These are phyloP conservation scores for Phytophthora foliorum DNA, from an alignment of 352 stramenopile genomes.

Conservation along the genomic window DNA sequence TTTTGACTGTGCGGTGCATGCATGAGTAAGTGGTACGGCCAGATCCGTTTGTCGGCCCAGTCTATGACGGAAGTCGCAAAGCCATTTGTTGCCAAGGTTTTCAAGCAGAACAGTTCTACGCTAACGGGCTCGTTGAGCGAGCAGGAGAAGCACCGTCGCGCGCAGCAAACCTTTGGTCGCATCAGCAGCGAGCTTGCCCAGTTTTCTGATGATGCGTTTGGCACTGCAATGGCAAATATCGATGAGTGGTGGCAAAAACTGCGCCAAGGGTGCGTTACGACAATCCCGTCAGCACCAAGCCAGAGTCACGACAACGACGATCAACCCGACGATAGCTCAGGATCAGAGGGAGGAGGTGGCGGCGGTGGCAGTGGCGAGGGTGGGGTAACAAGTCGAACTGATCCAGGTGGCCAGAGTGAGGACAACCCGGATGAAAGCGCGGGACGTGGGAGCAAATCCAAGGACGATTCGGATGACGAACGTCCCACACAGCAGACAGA, in stretches of 20 bases:
- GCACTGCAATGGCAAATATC: neutral
- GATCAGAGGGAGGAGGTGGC: neutral
- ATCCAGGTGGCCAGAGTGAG: too few species aligned
- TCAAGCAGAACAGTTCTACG: neutral
- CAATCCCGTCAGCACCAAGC: neutral
- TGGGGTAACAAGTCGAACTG: too few species aligned
- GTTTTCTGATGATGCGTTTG: neutral
- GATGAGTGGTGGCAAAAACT: slow-evolving; percentile 9
- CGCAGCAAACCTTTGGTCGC: slow-evolving; percentile 1
- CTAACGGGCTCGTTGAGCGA: neutral
- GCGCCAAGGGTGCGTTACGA: neutral
- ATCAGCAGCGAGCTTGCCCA: slow-evolving; percentile 2
- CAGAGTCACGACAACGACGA: neutral
- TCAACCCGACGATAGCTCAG: too few species aligned
- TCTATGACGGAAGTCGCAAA: neutral
- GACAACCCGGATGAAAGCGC: too few species aligned
- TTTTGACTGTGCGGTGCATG: too few species aligned
- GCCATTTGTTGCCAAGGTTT: neutral
- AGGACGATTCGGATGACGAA: too few species aligned
- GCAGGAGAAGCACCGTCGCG: neutral
- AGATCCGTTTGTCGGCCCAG: neutral
- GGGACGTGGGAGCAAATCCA: too few species aligned
- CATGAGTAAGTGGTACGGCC: too few species aligned
- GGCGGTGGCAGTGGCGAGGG: too few species aligned
- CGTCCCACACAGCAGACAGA: neutral